Percentiles rank a stretch among this genome's conserved stretches.
phyloP scores from a whole-genome alignment of 495 filamentous ascomycete species.

The Clavariopsis aquatica region DNA sequence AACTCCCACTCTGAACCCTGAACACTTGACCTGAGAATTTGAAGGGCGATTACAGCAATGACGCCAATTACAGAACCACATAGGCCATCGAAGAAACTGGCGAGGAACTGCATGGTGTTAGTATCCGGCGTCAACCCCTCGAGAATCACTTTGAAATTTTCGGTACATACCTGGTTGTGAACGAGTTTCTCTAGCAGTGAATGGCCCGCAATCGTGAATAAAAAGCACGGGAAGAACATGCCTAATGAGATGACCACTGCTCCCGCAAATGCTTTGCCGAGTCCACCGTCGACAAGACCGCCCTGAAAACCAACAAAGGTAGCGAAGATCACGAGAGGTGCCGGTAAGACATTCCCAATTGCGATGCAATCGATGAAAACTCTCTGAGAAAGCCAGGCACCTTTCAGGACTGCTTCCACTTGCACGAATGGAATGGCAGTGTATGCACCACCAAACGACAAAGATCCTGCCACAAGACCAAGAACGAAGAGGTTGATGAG shows the following conservation, averaged over 20 bases:
- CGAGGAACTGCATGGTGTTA: conserved; percentile 36
- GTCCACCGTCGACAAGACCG: conserved; percentile 37
- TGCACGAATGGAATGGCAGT: conserved; percentile 48
- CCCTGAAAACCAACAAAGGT: conserved; percentile 49
- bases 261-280: conserved; percentile 43
- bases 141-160: no score
- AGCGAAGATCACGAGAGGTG: conserved; percentile 47
- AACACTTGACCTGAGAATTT: conserved; percentile 39
- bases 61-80: conserved; percentile 47
- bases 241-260: conserved; percentile 45
- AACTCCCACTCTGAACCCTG: conserved; percentile 22
- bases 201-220: conserved; percentile 47
- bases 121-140: no score
- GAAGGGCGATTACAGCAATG: conserved; percentile 43
- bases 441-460: conserved; percentile 48
- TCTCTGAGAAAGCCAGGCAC: conserved; percentile 43
- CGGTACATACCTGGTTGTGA: conserved; percentile 40
- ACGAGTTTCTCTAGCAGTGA: conserved; percentile 43
- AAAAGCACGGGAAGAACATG: conserved; percentile 47
- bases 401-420: conserved; percentile 47
- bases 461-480: conserved; percentile 44
- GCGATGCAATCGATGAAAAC: conserved; percentile 48
- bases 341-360: conserved; percentile 46
- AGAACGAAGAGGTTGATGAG: conserved; percentile 46
- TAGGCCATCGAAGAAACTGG: conserved; percentile 46